These are phyloP conservation scores for Colletotrichum zoysiae DNA, from an alignment of 2,329 filamentous ascomycete genomes.

Conservation along the genomic window DNA sequence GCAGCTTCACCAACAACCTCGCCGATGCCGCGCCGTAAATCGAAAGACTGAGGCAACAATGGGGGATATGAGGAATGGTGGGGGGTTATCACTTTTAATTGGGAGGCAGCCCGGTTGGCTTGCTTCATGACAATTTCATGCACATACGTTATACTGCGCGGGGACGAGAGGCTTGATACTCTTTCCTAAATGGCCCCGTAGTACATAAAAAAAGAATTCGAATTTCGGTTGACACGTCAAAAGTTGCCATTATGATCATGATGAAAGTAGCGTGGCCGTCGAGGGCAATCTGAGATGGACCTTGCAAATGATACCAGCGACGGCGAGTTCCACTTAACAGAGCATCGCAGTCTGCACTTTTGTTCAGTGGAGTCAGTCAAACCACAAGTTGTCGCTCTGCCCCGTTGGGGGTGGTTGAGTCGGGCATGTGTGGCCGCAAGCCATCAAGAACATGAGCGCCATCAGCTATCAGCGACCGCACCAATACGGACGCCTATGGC, in stretches of 20 bases:
- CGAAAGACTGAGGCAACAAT: not conserved
- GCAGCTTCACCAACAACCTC: conserved; percentile 41
- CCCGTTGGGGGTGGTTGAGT: not conserved
- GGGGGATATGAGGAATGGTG: not conserved
- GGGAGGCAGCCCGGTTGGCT: not conserved
- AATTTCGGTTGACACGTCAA: not conserved
- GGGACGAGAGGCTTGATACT: conserved; percentile 25
- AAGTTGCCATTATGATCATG: not conserved
- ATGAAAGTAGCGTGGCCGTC: too few species aligned
- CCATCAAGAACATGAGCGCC: conserved; percentile 8
- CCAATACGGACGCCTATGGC: not conserved
- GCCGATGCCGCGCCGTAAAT: conserved; percentile 36
- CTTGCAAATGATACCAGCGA: not conserved
- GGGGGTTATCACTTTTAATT: conserved; percentile 28
- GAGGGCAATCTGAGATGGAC: accelerated
- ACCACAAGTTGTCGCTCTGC: not conserved
- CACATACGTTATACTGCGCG: conserved; percentile 6
- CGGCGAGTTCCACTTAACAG: not conserved
- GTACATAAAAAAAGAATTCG: conserved; percentile 18
- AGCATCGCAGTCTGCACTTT: too few species aligned
- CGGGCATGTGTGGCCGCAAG: conserved; percentile 7
- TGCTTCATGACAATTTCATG: conserved; percentile 30
- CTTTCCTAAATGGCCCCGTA: conserved; percentile 28
- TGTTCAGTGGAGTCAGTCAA: not conserved
- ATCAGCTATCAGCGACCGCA: not conserved